Evolutionary conservation across 1,139 yeast genomes (phyloP).

Genomic region (Hyphopichia buzzinii): DNA sequence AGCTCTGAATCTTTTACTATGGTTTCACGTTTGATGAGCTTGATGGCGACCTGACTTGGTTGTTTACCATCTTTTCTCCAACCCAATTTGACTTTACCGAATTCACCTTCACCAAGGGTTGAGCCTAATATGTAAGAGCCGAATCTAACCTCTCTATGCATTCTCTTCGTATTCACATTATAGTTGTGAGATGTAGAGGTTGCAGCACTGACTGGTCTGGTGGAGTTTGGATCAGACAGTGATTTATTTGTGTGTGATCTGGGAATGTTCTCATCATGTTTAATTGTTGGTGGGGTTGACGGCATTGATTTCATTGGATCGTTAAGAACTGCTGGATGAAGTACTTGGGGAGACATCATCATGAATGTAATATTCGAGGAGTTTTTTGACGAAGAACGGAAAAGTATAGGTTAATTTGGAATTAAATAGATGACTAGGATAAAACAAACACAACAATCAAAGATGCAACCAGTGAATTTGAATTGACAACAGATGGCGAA

Average conservation of each 20-base stretch:
- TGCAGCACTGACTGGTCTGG: background rate
- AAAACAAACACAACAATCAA: too few relatives aligned
- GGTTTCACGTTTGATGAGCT: conserved; percentile 81
- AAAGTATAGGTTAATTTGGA: too few relatives aligned
- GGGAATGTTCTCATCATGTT: background rate
- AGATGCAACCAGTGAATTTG: too few relatives aligned
- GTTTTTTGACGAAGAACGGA: too few relatives aligned
- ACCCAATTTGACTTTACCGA: conserved; percentile 96
- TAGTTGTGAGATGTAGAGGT: background rate
- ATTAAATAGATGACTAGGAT: too few relatives aligned
- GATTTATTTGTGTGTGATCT: background rate
- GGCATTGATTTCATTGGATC: background rate
- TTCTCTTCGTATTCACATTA: conserved; percentile 15
- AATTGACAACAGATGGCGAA: too few relatives aligned
- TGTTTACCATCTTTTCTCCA: conserved; percentile 82
- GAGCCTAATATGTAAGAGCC: conserved; percentile 89
- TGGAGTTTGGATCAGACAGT: background rate
- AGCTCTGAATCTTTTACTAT: conserved; percentile 81
- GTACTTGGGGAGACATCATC: conserved; percentile 2
- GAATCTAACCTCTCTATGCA: conserved; percentile 64
- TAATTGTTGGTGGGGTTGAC: background rate
- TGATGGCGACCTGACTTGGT: conserved; percentile 90
- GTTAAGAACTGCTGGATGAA: conserved; percentile 1
- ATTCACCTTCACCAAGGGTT: conserved; percentile 97
- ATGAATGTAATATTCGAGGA: too few relatives aligned